Percentiles rank a stretch among this genome's conserved stretches.
These are phyloP conservation scores for Schizopora paradoxa DNA, from an alignment of 1,284 basidiomycete species.

Conservation along the genomic window DNA sequence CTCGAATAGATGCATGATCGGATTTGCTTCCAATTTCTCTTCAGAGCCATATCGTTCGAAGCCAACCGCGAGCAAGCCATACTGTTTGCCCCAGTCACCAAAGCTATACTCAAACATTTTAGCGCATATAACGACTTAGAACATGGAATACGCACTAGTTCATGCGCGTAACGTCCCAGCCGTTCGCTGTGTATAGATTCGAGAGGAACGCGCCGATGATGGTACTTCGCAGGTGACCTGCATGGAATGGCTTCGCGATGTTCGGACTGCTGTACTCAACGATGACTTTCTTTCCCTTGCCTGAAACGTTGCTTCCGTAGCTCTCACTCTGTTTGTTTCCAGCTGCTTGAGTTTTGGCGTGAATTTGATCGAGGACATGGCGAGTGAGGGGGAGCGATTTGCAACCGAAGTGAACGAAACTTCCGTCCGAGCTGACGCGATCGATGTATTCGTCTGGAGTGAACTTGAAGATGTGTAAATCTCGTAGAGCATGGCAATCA, in stretches of 20 bases:
- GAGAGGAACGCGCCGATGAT: constrained; percentile 95
- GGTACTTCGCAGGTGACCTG: constrained; percentile 93
- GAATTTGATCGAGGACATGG: constrained; percentile 78
- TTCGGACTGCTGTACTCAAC: constrained; percentile 96
- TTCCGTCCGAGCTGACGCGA: constrained; percentile 62
- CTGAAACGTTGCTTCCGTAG: constrained; percentile 74
- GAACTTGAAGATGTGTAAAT: constrained; percentile 41
- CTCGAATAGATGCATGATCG: constrained; percentile 93
- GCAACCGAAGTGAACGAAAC: constrained; percentile 81
- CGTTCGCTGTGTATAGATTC: constrained; percentile 89
- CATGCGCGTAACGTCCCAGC: constrained; percentile 87
- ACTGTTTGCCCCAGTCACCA: constrained; percentile 93
- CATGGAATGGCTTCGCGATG: constrained; percentile 98
- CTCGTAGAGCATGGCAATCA: not conserved
- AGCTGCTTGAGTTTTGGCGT: constrained; percentile 56
- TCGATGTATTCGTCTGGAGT: constrained; percentile 64
- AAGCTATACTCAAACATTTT: constrained; percentile 32
- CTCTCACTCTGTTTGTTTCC: constrained; percentile 26
- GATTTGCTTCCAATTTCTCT: constrained; percentile 78
- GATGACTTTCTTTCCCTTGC: constrained; percentile 74
- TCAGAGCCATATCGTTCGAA: constrained; percentile 90
- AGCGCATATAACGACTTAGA: not conserved
- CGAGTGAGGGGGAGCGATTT: constrained; percentile 70
- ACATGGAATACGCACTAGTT: constrained; percentile 56
- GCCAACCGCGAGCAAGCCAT: constrained; percentile 81